These are phyloP conservation scores for Coniophora puteana DNA, from an alignment of 1,284 basidiomycete species.

Conservation along the genomic window DNA sequence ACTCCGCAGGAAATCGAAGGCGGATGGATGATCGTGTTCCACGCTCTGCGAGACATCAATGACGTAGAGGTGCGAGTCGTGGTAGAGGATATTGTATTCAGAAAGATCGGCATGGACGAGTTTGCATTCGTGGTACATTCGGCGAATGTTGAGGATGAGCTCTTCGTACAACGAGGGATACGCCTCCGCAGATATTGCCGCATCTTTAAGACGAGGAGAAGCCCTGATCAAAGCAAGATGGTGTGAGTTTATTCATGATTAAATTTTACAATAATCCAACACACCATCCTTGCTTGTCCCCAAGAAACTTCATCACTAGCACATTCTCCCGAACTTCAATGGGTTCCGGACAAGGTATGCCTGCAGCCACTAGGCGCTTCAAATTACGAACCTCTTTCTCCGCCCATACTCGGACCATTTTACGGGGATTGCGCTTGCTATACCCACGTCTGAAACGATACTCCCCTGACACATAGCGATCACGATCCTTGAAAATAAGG, in stretches of 20 bases:
- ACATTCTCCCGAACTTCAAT: constrained; percentile 96
- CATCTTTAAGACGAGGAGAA: constrained; percentile 90
- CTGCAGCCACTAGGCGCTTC: constrained; percentile 78
- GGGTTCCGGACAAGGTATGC: constrained; percentile 84
- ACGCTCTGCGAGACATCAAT: constrained; percentile 99
- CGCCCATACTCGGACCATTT: constrained; percentile 99
- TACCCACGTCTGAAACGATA: constrained; percentile 94
- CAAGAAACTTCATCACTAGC: constrained; percentile 94
- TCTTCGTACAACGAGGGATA: constrained; percentile 75
- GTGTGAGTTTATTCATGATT: too few species aligned
- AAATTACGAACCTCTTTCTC: constrained; percentile 99
- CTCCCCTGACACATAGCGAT: constrained; percentile 91
- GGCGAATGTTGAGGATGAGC: constrained; percentile 76
- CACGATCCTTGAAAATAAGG: constrained; percentile 94
- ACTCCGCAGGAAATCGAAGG: constrained; percentile 92
- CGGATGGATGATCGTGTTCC: constrained; percentile 95
- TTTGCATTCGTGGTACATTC: constrained; percentile 87
- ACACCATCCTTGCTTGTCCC: constrained; percentile 78
- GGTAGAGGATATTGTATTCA: constrained; percentile 96
- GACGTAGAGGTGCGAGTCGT: constrained; percentile 81
- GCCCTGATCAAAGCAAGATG: constrained; percentile 54
- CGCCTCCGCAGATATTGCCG: constrained; percentile 53
- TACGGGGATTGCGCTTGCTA: constrained; percentile 89
- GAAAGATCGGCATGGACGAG: constrained; percentile 98
- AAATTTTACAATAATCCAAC: too few species aligned